Percentiles rank a stretch among this genome's conserved stretches.
phyloP scores from a whole-genome alignment of 805 yeast species.

The Nakazawaea molendinolei region DNA sequence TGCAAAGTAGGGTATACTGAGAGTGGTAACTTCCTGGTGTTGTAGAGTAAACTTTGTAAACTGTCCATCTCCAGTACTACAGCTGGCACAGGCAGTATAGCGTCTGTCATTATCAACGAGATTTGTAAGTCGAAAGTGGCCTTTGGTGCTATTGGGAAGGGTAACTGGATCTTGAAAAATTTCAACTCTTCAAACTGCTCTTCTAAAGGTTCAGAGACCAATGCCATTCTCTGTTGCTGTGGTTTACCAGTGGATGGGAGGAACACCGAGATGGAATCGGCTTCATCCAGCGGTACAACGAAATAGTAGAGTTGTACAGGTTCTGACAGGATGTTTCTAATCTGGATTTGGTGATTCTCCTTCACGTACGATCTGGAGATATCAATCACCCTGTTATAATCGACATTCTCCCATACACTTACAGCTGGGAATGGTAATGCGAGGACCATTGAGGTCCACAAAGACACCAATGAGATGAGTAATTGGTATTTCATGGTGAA shows the following conservation, averaged over 20 bases:
- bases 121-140: slow-evolving; percentile 42
- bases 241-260: slow-evolving; percentile 19
- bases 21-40: slow-evolving; percentile 48
- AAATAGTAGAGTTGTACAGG: slow-evolving; percentile 53
- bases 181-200: slow-evolving; percentile 17
- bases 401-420: slow-evolving; percentile 50
- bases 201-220: slow-evolving; percentile 16
- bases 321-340: slow-evolving; percentile 48
- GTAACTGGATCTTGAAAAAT: slow-evolving; percentile 46
- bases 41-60: slow-evolving; percentile 51
- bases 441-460: background rate
- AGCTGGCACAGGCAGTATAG: slow-evolving; percentile 53
- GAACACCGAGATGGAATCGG: slow-evolving; percentile 19
- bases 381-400: slow-evolving; percentile 54
- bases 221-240: slow-evolving; percentile 14
- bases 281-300: slow-evolving; percentile 44
- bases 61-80: slow-evolving; percentile 50
- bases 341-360: slow-evolving; percentile 49
- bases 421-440: slow-evolving; percentile 4
- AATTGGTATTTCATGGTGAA: slow-evolving; percentile 5
- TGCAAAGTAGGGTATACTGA: slow-evolving; percentile 54
- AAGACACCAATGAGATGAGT: background rate
- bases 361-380: slow-evolving; percentile 58
- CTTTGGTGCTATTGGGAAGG: slow-evolving; percentile 63
- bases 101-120: slow-evolving; percentile 40